Evolutionary conservation across 495 filamentous ascomycete species (phyloP).

Genomic region (Pseudoneurospora amorphoporcata): DNA sequence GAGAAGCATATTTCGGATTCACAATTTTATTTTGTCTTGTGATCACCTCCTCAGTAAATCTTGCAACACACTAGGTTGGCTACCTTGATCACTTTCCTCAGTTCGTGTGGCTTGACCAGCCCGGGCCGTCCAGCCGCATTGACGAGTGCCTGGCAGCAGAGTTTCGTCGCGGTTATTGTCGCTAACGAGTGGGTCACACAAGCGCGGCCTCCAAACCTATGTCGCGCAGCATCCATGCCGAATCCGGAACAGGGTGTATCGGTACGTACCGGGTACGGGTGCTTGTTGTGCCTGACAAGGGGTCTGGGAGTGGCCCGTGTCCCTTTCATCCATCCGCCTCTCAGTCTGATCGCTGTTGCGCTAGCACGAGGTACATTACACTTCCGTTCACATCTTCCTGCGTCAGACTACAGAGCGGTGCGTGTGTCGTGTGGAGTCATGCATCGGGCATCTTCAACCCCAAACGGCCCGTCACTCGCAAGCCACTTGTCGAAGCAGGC

Average conservation of each 20-base stretch:
- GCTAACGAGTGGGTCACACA: neutral
- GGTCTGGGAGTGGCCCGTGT: neutral
- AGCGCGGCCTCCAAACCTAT: conserved; percentile 5
- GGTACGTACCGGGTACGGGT: neutral
- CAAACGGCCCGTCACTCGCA: neutral
- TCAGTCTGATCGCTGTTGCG: neutral
- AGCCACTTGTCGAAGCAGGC: neutral
- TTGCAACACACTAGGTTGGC: neutral
- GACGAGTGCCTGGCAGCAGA: conserved; percentile 1
- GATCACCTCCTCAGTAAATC: neutral
- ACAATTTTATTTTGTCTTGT: neutral
- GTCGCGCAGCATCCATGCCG: conserved; percentile 5
- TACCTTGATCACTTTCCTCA: neutral
- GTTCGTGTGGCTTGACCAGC: neutral
- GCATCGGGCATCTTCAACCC: neutral
- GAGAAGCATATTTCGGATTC: neutral
- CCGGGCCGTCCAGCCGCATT: neutral
- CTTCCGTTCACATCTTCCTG: neutral
- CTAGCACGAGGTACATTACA: neutral
- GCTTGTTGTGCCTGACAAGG: neutral
- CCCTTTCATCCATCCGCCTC: neutral
- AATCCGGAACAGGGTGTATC: neutral
- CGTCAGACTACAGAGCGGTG: neutral
- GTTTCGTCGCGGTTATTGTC: conserved; percentile 10
- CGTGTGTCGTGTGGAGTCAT: neutral